Evolutionary conservation across 345 rosid species (phyloP).

Genomic region (Acer yangbiense): DNA sequence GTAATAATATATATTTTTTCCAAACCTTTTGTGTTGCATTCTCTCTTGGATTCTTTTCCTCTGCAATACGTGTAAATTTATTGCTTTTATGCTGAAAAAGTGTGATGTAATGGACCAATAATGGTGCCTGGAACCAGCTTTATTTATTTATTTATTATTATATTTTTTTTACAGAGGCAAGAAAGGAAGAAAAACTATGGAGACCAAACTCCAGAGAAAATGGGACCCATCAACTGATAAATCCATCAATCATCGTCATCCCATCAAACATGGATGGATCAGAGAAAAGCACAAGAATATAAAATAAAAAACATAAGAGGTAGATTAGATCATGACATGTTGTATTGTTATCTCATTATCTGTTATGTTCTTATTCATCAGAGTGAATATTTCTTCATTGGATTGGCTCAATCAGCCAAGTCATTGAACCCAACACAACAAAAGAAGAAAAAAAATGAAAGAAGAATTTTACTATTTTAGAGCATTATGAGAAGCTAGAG

Average conservation of each 20-base stretch:
- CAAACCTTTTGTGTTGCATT: neutral
- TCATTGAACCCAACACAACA: conserved; percentile 46
- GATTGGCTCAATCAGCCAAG: conserved; percentile 34
- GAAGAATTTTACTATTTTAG: too few species aligned
- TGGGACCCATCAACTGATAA: neutral
- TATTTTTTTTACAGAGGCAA: neutral
- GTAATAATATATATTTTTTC: too few species aligned
- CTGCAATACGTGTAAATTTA: neutral
- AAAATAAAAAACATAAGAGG: too few species aligned
- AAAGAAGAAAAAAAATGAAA: neutral
- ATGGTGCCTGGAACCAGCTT: neutral
- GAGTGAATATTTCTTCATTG: conserved; percentile 71
- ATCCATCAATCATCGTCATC: conserved; percentile 20
- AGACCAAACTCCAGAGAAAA: neutral
- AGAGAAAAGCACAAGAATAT: conserved; percentile 41
- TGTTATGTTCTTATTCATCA: conserved; percentile 63
- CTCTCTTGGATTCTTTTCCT: neutral
- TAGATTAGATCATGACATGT: too few species aligned
- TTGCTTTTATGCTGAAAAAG: neutral
- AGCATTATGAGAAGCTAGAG: neutral
- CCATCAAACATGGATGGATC: conserved; percentile 4
- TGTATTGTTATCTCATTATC: too few species aligned
- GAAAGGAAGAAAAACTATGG: neutral
- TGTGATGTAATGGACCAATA: neutral
- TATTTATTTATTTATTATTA: neutral